phyloP scores from a whole-genome alignment of 192 early-diverging fungal genomes.

The Thamnidium elegans region DNA sequence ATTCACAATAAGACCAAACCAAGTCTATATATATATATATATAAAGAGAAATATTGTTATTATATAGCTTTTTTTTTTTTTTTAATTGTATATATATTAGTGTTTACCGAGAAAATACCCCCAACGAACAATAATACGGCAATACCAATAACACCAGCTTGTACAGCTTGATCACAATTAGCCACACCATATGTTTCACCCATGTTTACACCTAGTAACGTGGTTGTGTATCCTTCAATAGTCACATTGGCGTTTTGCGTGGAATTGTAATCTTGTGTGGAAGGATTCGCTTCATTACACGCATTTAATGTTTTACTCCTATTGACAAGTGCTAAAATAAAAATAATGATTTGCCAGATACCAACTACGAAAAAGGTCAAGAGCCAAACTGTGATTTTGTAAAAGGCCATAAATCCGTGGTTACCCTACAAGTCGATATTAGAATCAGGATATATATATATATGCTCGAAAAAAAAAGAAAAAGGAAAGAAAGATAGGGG shows the following conservation, averaged over 20 bases:
- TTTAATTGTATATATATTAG: background rate
- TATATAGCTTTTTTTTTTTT: too few species aligned
- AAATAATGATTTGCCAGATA: conserved; percentile 28
- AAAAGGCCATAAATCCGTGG: conserved; percentile 24
- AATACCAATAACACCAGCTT: conserved; percentile 27
- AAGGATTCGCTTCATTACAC: conserved; percentile 10
- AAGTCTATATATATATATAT: conserved; percentile 15
- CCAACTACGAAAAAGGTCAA: conserved; percentile 18
- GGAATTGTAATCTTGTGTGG: background rate
- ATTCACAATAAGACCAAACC: conserved; percentile 17
- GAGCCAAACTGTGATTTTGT: conserved; percentile 27
- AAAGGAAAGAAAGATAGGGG: too few species aligned
- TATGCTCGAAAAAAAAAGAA: too few species aligned
- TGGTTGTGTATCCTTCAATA: conserved; percentile 2
- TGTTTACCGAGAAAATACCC: conserved; percentile 22
- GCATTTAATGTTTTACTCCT: conserved; percentile 6
- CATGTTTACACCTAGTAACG: conserved; percentile 20
- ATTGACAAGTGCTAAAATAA: conserved; percentile 24
- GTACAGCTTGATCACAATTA: conserved; percentile 28
- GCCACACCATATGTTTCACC: conserved; percentile 29
- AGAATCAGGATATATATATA: background rate
- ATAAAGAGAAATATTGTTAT: background rate
- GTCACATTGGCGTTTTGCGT: background rate
- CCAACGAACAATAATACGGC: conserved; percentile 27
- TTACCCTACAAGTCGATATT: conserved; percentile 18